These are phyloP conservation scores for Xylaria scruposa DNA, from an alignment of 495 filamentous ascomycete species.

Conservation along the genomic window DNA sequence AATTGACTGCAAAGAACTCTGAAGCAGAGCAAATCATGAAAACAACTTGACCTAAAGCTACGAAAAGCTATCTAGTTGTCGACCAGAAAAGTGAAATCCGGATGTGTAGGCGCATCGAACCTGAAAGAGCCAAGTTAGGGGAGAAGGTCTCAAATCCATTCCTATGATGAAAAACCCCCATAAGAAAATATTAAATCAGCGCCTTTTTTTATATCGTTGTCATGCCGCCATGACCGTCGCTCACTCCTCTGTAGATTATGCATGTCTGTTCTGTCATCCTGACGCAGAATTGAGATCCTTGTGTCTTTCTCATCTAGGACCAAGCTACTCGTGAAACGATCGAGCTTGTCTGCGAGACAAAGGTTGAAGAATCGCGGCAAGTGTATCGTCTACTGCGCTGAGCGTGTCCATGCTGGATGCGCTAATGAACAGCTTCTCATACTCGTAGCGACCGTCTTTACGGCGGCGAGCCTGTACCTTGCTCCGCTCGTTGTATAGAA, in stretches of 20 bases:
- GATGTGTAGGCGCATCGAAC: not conserved
- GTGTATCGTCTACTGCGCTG: not conserved
- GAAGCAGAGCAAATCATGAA: not conserved
- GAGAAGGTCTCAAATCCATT: not conserved
- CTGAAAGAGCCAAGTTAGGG: not conserved
- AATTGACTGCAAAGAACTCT: not conserved
- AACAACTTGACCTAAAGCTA: not conserved
- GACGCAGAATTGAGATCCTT: not conserved
- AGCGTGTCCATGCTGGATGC: conserved; percentile 2
- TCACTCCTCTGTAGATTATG: not conserved
- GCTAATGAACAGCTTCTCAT: not conserved
- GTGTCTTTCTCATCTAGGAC: not conserved
- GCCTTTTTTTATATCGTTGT: not conserved
- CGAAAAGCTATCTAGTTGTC: not conserved
- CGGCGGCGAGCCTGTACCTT: not conserved
- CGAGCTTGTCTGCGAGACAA: not conserved
- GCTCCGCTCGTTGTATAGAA: not conserved
- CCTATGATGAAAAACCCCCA: not conserved
- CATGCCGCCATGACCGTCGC: not conserved
- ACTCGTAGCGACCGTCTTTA: not conserved
- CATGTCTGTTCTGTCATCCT: not conserved
- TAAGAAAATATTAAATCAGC: not conserved
- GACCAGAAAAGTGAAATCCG: not conserved
- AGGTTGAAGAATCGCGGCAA: not conserved
- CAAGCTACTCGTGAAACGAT: not conserved